These are phyloP conservation scores for Microbotryomycetes sp. DNA, from an alignment of 1,284 basidiomycete genomes.

Conservation along the genomic window DNA sequence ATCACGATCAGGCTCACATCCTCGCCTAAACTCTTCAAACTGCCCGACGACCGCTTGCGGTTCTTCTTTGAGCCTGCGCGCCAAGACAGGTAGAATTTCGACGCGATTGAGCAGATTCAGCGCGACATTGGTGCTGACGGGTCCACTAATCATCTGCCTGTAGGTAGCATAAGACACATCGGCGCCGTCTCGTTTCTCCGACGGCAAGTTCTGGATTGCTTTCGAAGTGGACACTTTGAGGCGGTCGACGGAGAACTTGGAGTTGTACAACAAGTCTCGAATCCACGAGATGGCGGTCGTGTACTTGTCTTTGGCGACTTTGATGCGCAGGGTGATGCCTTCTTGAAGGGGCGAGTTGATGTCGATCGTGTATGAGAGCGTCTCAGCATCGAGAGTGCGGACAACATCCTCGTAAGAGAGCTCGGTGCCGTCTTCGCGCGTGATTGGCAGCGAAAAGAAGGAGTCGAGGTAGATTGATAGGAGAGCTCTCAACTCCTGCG, in stretches of 20 bases:
- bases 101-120: constrained; percentile 65
- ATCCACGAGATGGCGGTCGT: constrained; percentile 79
- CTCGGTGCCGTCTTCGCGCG: constrained; percentile 58
- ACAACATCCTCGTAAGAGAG: constrained; percentile 85
- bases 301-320: constrained; percentile 75
- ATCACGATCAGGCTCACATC: constrained; percentile 51
- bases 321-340: constrained; percentile 66
- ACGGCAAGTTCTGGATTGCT: constrained; percentile 83
- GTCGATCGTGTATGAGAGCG: constrained; percentile 73
- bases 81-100: constrained; percentile 70
- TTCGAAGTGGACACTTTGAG: constrained; percentile 82
- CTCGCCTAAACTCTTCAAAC: constrained; percentile 63
- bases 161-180: constrained; percentile 69
- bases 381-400: constrained; percentile 81
- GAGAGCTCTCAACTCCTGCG: constrained; percentile 26
- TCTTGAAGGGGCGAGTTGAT: constrained; percentile 65
- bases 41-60: constrained; percentile 64
- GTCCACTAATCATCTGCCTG: constrained; percentile 50
- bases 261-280: constrained; percentile 75
- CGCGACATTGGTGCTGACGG: constrained; percentile 65
- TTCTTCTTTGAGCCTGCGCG: constrained; percentile 62
- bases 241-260: constrained; percentile 77
- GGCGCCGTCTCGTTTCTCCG: constrained; percentile 82
- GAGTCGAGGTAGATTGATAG: constrained; percentile 74
- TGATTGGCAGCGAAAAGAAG: constrained; percentile 85